These are phyloP conservation scores for Vigna reflexopilosa DNA, from an alignment of 306 rosid species.

Conservation along the genomic window DNA sequence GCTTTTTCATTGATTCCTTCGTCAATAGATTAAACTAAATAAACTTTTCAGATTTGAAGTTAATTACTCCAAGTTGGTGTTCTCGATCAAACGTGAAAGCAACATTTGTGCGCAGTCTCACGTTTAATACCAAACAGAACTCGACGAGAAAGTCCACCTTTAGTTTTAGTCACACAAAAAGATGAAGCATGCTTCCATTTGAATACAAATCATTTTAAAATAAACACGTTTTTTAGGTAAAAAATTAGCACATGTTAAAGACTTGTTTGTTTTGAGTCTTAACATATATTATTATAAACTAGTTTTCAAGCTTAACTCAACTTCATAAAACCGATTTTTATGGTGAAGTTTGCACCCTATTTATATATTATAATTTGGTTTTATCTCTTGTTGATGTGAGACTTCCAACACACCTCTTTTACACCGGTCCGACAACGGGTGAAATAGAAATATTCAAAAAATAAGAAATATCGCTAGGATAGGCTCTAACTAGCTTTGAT, in stretches of 20 bases:
- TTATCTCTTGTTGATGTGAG: too few species aligned
- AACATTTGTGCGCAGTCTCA: slow-evolving; percentile 26
- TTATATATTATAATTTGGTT: too few species aligned
- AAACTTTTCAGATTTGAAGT: background rate
- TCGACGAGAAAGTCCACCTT: background rate
- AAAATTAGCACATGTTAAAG: background rate
- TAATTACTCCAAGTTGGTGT: background rate
- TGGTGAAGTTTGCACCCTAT: too few species aligned
- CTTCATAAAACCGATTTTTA: too few species aligned
- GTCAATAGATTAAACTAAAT: background rate
- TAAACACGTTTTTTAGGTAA: background rate
- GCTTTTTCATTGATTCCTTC: background rate
- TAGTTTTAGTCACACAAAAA: background rate
- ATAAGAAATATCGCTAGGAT: too few species aligned
- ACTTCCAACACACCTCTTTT: too few species aligned
- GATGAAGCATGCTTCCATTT: slow-evolving; percentile 4
- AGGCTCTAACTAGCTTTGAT: too few species aligned
- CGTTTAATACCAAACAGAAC: background rate
- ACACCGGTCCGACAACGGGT: too few species aligned
- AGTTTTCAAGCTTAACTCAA: too few species aligned
- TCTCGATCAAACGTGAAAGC: slow-evolving; percentile 11
- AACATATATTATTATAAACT: too few species aligned
- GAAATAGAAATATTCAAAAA: too few species aligned
- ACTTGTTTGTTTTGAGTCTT: background rate
- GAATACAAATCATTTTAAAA: too few species aligned